Base-by-base conservation (phyloP, 257 asterid species). In the Coffea canephora region DNA sequence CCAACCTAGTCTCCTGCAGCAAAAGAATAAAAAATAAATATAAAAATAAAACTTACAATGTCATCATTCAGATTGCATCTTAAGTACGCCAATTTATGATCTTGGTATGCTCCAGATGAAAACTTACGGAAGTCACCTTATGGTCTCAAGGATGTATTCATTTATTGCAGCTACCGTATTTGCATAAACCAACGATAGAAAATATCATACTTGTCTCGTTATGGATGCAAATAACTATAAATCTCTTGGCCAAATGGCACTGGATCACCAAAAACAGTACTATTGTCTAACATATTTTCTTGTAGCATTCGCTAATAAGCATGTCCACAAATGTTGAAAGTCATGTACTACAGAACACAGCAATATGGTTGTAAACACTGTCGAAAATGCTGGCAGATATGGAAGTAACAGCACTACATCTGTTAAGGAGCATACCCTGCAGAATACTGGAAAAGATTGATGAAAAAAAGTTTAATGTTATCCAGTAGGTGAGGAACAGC, bases 1-100 rank as follows among this genome's bases (percentile, higher is more conserved):
- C 99, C 99, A 95, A 70, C 98, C 97, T 71, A 93, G 97, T 79
- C 90, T 91, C 97, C 98, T 95, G 92, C 43, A 39, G 4, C 77
- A 25, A 73, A 78, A 82, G 79, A 64, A 86, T 59, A 36, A 79
- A 48, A 69, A 87, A 39, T 27, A 71, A 85, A 43, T 31, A 31
- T 31, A 41, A 10, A 15, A 64, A 74, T 3, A 49, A 69, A 57
- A 15, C 43, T 46, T 12, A 48, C 34, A 59, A 36, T 2, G 41
- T 34, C 59, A 57, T 34, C 77, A 69, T 69, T 52, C 31, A 69
- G 62, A 18, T 6, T 62, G 23, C 27, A 3, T 39, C 25, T 67
- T 59, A 23, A 14, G 19, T 25, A 34, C 1, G 34, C 21, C 21
- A 15, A 54, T 39, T 39, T 39, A 39, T 54, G 48, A 34, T 39